Percentiles rank a stretch among this genome's conserved stretches.
These are phyloP conservation scores for Nitzschia sp. DNA, from an alignment of 108 stramenopile genomes.

Conservation along the genomic window DNA sequence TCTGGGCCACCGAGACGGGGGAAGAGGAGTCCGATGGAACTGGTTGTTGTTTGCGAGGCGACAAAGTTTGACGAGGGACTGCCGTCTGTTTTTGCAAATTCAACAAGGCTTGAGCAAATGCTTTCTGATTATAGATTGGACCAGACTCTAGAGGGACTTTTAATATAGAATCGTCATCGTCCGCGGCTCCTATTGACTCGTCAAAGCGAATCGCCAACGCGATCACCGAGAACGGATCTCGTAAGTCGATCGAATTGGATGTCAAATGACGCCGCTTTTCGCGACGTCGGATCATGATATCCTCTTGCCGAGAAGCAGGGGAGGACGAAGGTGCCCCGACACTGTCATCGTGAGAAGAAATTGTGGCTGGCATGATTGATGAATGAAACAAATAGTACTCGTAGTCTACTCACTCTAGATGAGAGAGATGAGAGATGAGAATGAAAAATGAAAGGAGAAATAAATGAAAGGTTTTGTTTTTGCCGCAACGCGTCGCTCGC, in stretches of 20 bases:
- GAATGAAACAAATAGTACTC: too few species aligned
- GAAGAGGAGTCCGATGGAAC: neutral
- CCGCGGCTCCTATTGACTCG: constrained; percentile 6
- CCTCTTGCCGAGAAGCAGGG: neutral
- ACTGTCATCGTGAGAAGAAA: too few species aligned
- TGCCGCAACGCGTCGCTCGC: too few species aligned
- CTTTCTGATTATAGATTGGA: constrained; percentile 21
- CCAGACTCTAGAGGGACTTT: constrained; percentile 32
- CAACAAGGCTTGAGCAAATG: constrained; percentile 20
- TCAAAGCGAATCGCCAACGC: constrained; percentile 35
- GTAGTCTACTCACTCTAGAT: too few species aligned
- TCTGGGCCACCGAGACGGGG: neutral
- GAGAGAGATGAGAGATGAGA: too few species aligned
- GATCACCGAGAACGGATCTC: constrained; percentile 35
- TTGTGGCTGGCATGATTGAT: too few species aligned
- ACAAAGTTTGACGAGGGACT: neutral
- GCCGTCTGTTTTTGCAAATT: constrained; percentile 25
- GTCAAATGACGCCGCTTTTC: constrained; percentile 23
- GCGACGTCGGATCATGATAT: constrained; percentile 22
- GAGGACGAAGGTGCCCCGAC: neutral
- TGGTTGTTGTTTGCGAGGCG: neutral
- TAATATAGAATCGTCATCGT: constrained; percentile 13
- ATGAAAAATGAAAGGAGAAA: too few species aligned
- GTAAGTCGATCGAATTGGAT: constrained; percentile 9
- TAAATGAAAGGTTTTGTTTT: too few species aligned